Evolutionary conservation across 2,329 filamentous ascomycete species (phyloP).

Genomic region (Tothia fuscella): DNA sequence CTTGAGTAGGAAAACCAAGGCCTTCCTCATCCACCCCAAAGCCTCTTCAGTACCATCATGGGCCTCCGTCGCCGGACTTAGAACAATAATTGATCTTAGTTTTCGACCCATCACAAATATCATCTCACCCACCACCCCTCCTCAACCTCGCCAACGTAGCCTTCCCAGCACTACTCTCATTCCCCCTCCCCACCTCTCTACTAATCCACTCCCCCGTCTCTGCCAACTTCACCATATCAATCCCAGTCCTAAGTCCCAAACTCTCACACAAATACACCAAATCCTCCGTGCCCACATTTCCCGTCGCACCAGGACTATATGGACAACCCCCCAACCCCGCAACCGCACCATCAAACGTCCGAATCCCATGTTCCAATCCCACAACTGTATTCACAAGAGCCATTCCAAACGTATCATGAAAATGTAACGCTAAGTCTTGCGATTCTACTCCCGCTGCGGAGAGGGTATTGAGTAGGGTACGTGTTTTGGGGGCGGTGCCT

Average conservation of each 20-base stretch:
- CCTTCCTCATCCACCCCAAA: no score
- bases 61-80: no score
- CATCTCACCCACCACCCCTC: no score
- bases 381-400: slow-evolving; percentile 73
- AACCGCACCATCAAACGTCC: slow-evolving; percentile 69
- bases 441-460: slow-evolving; percentile 54
- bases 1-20: no score
- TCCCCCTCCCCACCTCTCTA: slow-evolving; percentile 21
- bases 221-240: slow-evolving; percentile 32
- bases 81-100: no score
- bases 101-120: no score
- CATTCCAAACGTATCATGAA: slow-evolving; percentile 81
- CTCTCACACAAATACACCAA: slow-evolving; percentile 65
- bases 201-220: slow-evolving; percentile 29
- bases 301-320: slow-evolving; percentile 73
- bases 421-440: slow-evolving; percentile 68
- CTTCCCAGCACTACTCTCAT: slow-evolving; percentile 29
- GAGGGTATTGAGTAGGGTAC: slow-evolving; percentile 52
- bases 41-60: no score
- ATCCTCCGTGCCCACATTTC: slow-evolving; percentile 78
- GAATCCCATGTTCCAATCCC: slow-evolving; percentile 62
- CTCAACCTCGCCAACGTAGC: slow-evolving; percentile 23
- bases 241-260: slow-evolving; percentile 61
- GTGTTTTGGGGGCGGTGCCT: slow-evolving; percentile 64
- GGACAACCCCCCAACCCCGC: slow-evolving; percentile 75